Percentiles rank a stretch among this genome's conserved stretches.
Evolutionary conservation across 106 monocot genomes (phyloP).

Genomic region (Alisma plantagoaquatica): DNA sequence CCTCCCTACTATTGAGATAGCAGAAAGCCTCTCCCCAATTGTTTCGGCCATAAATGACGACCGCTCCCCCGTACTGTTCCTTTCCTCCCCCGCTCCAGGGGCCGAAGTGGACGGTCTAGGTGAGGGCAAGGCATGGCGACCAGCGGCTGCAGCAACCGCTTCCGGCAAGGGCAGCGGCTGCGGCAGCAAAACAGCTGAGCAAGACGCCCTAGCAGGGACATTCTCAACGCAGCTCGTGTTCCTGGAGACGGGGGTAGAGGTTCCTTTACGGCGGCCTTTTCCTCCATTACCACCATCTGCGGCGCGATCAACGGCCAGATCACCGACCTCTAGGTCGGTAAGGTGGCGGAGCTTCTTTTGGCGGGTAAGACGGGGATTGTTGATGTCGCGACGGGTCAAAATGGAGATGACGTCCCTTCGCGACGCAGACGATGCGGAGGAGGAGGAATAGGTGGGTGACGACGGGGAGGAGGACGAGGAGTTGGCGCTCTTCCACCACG

Average conservation of each 20-base stretch:
- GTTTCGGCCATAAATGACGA: background rate
- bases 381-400: background rate
- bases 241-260: conserved; percentile 9
- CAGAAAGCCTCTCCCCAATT: background rate
- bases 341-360: conserved; percentile 21
- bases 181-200: conserved; percentile 1
- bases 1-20: background rate
- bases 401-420: background rate
- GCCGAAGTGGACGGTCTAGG: too few species aligned
- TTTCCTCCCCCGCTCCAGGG: too few species aligned
- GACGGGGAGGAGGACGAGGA: background rate
- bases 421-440: background rate
- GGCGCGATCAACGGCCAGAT: background rate
- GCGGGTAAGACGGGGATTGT: conserved; percentile 8
- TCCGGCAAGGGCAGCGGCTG: conserved; percentile 12
- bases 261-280: background rate
- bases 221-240: background rate
- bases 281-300: background rate
- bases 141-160: background rate
- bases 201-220: background rate
- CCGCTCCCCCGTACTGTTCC: background rate
- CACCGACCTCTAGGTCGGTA: conserved; percentile 7
- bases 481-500: background rate
- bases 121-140: too few species aligned
- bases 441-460: background rate